phyloP scores from a whole-genome alignment of 345 rosid genomes.

The Dimocarpus longan region DNA sequence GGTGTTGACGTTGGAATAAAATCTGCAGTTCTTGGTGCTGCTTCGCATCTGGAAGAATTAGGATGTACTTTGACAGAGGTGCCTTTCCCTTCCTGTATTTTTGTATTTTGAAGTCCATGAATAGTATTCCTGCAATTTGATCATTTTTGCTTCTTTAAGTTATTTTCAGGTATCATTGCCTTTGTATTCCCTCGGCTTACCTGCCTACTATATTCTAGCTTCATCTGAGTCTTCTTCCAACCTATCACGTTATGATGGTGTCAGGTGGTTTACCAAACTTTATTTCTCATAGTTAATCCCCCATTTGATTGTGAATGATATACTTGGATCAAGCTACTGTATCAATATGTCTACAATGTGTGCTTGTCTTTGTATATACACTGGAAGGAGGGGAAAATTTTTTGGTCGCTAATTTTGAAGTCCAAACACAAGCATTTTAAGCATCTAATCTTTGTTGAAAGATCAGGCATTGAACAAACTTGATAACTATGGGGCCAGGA shows the following conservation, averaged over 20 bases:
- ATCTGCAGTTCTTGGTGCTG: conserved; percentile 69
- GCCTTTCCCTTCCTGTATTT: conserved; percentile 2
- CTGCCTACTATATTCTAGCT: conserved; percentile 90
- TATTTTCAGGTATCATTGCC: conserved; percentile 73
- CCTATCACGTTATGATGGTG: conserved; percentile 88
- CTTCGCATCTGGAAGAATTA: conserved; percentile 77
- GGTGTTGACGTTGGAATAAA: conserved; percentile 78
- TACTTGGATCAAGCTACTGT: not conserved
- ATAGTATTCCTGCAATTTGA: not conserved
- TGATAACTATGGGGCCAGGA: not conserved
- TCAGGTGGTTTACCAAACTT: conserved; percentile 50
- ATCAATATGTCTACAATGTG: not conserved
- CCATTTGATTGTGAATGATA: not conserved
- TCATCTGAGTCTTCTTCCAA: conserved; percentile 91
- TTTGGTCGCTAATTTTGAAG: not conserved
- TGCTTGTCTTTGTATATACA: not conserved
- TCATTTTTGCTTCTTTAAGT: not conserved
- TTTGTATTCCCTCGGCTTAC: conserved; percentile 84
- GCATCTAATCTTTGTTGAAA: not conserved
- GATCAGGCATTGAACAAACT: not conserved
- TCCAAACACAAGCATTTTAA: not conserved
- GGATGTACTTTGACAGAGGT: conserved; percentile 81
- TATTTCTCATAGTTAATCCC: not conserved
- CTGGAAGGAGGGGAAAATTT: not conserved
- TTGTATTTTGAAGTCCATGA: not conserved